phyloP scores from a whole-genome alignment of 2,329 filamentous ascomycete species.

The Clonostachys sp. region DNA sequence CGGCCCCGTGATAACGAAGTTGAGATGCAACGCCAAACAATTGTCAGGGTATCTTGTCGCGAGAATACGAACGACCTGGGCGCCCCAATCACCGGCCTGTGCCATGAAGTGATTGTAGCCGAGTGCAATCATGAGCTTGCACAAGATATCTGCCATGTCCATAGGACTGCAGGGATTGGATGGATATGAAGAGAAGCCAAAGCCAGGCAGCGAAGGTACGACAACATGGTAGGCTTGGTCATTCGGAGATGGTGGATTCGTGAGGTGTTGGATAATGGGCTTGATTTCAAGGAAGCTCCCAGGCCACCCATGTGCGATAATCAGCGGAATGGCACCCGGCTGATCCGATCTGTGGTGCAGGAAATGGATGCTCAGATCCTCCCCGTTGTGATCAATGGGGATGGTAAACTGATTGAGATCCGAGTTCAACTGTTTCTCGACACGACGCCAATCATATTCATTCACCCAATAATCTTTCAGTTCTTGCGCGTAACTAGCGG shows the following conservation, averaged over 20 bases:
- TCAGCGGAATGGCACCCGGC: constrained; percentile 26
- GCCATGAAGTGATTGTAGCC: constrained; percentile 9
- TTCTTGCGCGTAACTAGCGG: no score
- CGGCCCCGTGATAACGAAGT: constrained; percentile 2
- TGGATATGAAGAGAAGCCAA: constrained; percentile 29
- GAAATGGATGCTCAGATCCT: constrained; percentile 1
- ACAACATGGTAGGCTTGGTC: constrained; percentile 39
- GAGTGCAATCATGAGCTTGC: constrained; percentile 8
- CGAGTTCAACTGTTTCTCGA: not conserved
- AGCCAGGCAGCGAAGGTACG: constrained; percentile 36
- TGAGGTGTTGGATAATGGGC: constrained; percentile 24
- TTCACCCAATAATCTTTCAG: not conserved
- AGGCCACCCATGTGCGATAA: constrained; percentile 38
- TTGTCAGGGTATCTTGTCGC: not conserved
- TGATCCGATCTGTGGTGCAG: constrained; percentile 1
- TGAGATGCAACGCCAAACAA: not conserved
- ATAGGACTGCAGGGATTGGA: constrained; percentile 4
- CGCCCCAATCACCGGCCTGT: constrained; percentile 1
- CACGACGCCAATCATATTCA: not conserved
- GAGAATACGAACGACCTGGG: not conserved
- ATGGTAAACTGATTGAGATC: no score
- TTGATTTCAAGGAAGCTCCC: constrained; percentile 30
- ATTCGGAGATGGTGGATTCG: constrained; percentile 12
- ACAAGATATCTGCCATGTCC: constrained; percentile 5
- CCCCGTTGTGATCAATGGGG: no score